phyloP scores from a whole-genome alignment of 176 grass and related monocot genomes.

The Eleusine coracana region DNA sequence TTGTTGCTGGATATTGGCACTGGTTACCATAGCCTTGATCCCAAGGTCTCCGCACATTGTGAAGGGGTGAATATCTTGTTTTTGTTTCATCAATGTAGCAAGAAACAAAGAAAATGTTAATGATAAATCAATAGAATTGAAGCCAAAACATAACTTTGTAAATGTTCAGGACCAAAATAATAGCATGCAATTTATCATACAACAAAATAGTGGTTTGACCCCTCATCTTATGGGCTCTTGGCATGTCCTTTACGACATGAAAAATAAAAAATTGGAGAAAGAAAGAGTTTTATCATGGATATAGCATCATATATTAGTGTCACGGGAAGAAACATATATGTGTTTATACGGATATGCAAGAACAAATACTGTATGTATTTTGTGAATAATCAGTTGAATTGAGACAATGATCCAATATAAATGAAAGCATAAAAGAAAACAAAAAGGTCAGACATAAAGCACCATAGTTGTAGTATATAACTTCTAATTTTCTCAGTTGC shows the following conservation, averaged over 20 bases:
- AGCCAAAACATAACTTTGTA: conserved; percentile 3
- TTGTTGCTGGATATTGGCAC: conserved; percentile 75
- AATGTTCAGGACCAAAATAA: not conserved
- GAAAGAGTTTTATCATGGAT: no score
- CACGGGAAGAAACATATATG: no score
- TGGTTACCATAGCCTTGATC: conserved; percentile 51
- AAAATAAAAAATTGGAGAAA: not conserved
- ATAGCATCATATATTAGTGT: no score
- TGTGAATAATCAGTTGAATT: no score
- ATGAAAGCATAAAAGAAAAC: not conserved
- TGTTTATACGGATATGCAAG: not conserved
- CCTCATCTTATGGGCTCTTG: no score
- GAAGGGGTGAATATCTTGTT: conserved; percentile 90
- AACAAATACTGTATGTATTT: no score
- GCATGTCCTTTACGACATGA: not conserved
- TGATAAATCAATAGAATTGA: conserved; percentile 14
- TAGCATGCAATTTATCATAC: not conserved
- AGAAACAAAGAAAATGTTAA: conserved; percentile 23
- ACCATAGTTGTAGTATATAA: not conserved
- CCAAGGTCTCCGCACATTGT: conserved; percentile 82
- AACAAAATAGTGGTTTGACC: not conserved
- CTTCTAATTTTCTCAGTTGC: not conserved
- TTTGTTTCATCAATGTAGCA: conserved; percentile 26
- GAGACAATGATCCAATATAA: not conserved
- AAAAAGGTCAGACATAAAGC: not conserved